These are phyloP conservation scores for Dendrobium nobile DNA, from an alignment of 106 monocot genomes.

Conservation along the genomic window DNA sequence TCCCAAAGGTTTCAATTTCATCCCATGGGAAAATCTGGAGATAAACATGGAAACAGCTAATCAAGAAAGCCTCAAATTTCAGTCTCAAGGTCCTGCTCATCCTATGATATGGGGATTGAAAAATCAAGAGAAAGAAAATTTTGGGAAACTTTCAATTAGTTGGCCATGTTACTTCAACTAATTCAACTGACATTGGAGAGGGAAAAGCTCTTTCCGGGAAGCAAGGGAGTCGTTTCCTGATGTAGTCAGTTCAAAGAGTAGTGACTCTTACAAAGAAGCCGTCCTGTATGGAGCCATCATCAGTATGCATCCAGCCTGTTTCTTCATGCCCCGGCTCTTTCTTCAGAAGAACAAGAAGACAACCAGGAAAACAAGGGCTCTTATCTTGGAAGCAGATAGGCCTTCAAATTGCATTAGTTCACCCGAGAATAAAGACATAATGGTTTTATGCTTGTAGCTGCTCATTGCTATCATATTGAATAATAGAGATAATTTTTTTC, in stretches of 20 bases:
- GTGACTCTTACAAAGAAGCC: constrained; percentile 49
- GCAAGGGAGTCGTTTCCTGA: constrained; percentile 26
- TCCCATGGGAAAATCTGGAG: constrained; percentile 37
- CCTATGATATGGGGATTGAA: constrained; percentile 21
- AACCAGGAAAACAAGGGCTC: too few relatives aligned
- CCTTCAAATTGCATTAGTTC: too few relatives aligned
- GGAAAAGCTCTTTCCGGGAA: constrained; percentile 31
- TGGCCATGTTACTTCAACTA: constrained; percentile 25
- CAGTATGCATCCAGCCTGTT: too few relatives aligned
- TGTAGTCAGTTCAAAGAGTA: constrained; percentile 32
- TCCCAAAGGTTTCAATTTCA: constrained; percentile 40
- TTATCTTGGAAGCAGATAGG: too few relatives aligned
- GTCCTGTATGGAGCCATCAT: too few relatives aligned
- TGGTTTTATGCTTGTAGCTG: too few relatives aligned
- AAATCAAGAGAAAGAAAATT: constrained; percentile 33
- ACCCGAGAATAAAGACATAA: too few relatives aligned
- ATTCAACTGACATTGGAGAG: constrained; percentile 22
- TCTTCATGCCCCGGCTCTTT: too few relatives aligned
- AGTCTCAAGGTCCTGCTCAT: constrained; percentile 24
- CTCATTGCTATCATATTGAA: too few relatives aligned
- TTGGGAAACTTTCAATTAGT: constrained; percentile 22
- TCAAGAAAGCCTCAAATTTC: constrained; percentile 7
- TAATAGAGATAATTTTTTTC: too few relatives aligned
- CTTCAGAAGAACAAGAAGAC: too few relatives aligned
- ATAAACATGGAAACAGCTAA: constrained; percentile 23